These are phyloP conservation scores for Forsythia suspensa DNA, from an alignment of 257 asterid species.

Conservation along the genomic window DNA sequence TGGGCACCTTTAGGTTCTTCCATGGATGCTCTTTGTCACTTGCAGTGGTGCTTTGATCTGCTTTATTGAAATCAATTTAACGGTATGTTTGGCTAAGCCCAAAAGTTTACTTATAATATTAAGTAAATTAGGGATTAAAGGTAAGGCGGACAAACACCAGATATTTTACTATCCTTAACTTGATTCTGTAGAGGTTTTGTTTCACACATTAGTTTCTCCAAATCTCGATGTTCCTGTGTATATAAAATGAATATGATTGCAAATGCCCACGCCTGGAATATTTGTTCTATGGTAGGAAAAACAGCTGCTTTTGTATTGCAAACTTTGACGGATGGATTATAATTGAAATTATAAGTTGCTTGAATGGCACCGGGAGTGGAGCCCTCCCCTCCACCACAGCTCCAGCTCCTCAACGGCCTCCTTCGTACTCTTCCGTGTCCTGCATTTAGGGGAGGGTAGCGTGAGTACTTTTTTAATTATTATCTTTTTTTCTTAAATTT, in stretches of 20 bases:
- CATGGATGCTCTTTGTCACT: slow-evolving; percentile 30
- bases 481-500: too few relatives aligned
- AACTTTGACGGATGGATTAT: not conserved
- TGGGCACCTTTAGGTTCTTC: slow-evolving; percentile 29
- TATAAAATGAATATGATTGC: not conserved
- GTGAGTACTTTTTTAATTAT: too few relatives aligned
- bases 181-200: not conserved
- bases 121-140: too few relatives aligned
- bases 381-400: not conserved
- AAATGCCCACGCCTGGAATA: not conserved
- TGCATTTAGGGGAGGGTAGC: too few relatives aligned
- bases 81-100: too few relatives aligned
- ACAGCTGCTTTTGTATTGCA: not conserved
- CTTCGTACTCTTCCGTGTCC: too few relatives aligned
- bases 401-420: too few relatives aligned
- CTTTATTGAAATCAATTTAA: too few relatives aligned
- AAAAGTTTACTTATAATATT: too few relatives aligned
- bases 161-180: too few relatives aligned
- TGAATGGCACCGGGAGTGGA: not conserved
- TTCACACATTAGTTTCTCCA: not conserved
- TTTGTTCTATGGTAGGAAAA: not conserved
- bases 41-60: not conserved
- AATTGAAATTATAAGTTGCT: not conserved
- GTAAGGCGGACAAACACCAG: too few relatives aligned
- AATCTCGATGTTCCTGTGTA: not conserved